Evolutionary conservation across 2,329 filamentous ascomycete species (phyloP).

Genomic region (Didymella pinodella): DNA sequence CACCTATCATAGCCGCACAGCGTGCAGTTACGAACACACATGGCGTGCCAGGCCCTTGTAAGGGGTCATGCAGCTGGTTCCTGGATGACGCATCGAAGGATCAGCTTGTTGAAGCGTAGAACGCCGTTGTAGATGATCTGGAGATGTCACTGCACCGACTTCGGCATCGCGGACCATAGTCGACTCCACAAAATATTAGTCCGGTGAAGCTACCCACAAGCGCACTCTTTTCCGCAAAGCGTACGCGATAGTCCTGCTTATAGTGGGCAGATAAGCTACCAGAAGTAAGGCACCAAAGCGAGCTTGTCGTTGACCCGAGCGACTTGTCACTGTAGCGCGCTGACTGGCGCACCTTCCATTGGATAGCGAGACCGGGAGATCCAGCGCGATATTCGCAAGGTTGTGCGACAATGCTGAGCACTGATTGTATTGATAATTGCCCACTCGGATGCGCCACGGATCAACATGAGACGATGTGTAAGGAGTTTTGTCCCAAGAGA

Average conservation of each 20-base stretch:
- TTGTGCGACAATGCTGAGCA: slow-evolving; percentile 16
- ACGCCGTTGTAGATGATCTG: slow-evolving; percentile 14
- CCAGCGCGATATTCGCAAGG: slow-evolving; percentile 18
- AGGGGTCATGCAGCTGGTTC: slow-evolving; percentile 44
- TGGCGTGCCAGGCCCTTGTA: slow-evolving; percentile 38
- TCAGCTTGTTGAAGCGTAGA: slow-evolving; percentile 14
- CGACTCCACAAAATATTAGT: slow-evolving; percentile 1
- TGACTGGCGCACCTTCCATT: slow-evolving; percentile 5
- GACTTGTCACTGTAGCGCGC: slow-evolving; percentile 6
- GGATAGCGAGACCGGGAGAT: slow-evolving; percentile 11
- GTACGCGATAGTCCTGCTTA: neutral
- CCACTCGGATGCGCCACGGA: slow-evolving; percentile 18
- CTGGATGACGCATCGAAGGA: slow-evolving; percentile 44
- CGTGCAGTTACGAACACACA: slow-evolving; percentile 24
- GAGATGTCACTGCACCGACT: slow-evolving; percentile 21
- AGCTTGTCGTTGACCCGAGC: slow-evolving; percentile 11
- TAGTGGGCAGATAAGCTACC: slow-evolving; percentile 5
- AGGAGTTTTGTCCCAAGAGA: slow-evolving; percentile 17
- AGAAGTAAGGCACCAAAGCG: neutral
- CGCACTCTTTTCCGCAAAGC: slow-evolving; percentile 2
- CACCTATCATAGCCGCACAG: slow-evolving; percentile 35
- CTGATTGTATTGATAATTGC: slow-evolving; percentile 11
- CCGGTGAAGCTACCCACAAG: slow-evolving; percentile 7
- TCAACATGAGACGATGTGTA: slow-evolving; percentile 22
- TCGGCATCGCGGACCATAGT: slow-evolving; percentile 12